Base-by-base conservation (phyloP, 768 basidiomycete species). In the Brasilioporus rufonigricans region DNA sequence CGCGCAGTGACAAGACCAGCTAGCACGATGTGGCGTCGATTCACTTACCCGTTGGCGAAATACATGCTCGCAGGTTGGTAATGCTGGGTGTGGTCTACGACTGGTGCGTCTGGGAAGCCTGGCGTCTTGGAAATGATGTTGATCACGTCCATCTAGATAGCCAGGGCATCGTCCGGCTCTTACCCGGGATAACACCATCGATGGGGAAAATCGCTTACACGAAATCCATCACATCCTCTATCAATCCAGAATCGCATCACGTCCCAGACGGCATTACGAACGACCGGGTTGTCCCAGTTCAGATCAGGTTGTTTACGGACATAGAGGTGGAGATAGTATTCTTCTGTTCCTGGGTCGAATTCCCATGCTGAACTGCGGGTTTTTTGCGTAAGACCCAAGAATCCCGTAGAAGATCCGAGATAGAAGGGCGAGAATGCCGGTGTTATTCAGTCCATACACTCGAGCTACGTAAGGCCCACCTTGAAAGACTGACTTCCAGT, bases 271-370 rank as follows among this genome's bases (percentile, higher is more conserved):
- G 83, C 80, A 52, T 77, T 73, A 8, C 83, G 74, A 2, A 86
- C 80, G 8, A 77, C 76, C 0, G 79, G 76, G 58, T 88, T 86
- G 48, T 88, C 85, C 87, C 86, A 90, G 65, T 91, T 89, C 16
- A 90, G 67, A 64, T 90, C 89, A 0, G 87, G 89, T 71, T 89
- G 87, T 62, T 87, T 79, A 10, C 75, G 63, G 50, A 80, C 71
- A 69, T 82, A 91, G 2, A 89, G 61, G 68, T 89, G 87, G 51
- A 89, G 80, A 65, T 89, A 88, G 59, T 86, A 90, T 69, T 90
- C 86, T 19, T 81, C 71, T 4, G 85, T 85, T 12, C 60, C 61
- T 55, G 80, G 78, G 70, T 89, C 85, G 59, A 80, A 87, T 21
- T 84, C 80, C 89, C 89, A 91, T 12, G 81, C 84, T 1, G 86